Conservation (phyloP, 352 stramenopile species). For the Phytophthora pinifolia region DNA sequence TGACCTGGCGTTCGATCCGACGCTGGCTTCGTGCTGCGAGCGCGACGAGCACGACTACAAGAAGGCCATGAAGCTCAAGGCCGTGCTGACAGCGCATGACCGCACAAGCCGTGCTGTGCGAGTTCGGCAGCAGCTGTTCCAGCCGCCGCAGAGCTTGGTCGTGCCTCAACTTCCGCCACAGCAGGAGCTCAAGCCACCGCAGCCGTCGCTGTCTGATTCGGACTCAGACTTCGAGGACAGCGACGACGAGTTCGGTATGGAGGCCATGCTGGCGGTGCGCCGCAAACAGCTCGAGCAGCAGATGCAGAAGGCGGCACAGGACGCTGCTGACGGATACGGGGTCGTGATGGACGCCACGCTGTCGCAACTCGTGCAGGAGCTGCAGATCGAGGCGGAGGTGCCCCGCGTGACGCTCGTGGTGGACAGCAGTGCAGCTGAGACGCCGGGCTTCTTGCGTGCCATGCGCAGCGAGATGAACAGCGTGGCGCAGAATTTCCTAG, state of each 20-base stretch:
- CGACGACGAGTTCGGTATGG: constrained; percentile 45
- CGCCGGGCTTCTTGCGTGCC: constrained; percentile 12
- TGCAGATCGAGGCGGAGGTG: constrained; percentile 37
- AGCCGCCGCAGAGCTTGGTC: constrained; percentile 24
- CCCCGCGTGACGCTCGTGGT: constrained; percentile 47
- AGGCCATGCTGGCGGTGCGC: constrained; percentile 37
- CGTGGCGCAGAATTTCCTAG: constrained; percentile 46
- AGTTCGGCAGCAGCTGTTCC: constrained; percentile 62
- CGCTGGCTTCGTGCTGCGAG: constrained; percentile 67
- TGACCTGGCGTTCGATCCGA: constrained; percentile 55
- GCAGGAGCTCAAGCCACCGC: not conserved
- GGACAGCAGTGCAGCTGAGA: constrained; percentile 3
- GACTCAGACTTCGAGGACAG: constrained; percentile 46
- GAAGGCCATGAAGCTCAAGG: constrained; percentile 69
- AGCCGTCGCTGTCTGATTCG: constrained; percentile 9
- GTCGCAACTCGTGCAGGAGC: constrained; percentile 35
- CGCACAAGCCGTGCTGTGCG: constrained; percentile 52
- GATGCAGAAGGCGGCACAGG: constrained; percentile 40
- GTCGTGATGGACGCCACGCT: constrained; percentile 40
- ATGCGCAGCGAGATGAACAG: constrained; percentile 46
- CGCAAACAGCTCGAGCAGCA: constrained; percentile 51
- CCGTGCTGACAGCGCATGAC: constrained; percentile 55
- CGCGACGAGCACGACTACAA: constrained; percentile 55
- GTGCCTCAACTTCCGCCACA: constrained; percentile 2
- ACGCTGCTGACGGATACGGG: constrained; percentile 55